phyloP scores from a whole-genome alignment of 345 rosid species.

The Hibiscus mutabilis region DNA sequence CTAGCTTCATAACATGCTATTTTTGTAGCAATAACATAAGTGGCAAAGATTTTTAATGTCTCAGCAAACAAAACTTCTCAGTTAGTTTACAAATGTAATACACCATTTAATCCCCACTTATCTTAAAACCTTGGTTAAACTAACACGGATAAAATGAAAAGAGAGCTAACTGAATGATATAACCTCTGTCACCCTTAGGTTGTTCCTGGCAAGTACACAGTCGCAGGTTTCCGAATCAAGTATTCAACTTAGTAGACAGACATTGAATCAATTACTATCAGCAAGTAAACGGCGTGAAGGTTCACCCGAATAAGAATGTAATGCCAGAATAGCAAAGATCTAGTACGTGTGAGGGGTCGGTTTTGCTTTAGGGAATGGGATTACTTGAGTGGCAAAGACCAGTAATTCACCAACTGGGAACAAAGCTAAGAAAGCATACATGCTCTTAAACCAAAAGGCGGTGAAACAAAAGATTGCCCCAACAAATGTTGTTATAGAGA shows the following conservation, averaged over 20 bases:
- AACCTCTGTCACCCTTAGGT: not conserved
- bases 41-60: not conserved
- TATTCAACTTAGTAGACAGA: not conserved
- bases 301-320: not conserved
- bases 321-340: not conserved
- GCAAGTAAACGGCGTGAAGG: not conserved
- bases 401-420: conserved; percentile 82
- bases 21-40: not conserved
- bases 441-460: conserved; percentile 79
- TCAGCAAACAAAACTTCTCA: not conserved
- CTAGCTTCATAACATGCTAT: not conserved
- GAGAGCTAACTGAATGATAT: not conserved
- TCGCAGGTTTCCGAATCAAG: not conserved
- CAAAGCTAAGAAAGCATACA: conserved; percentile 75
- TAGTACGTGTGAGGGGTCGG: not conserved
- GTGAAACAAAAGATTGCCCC: conserved; percentile 77
- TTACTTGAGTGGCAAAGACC: conserved; percentile 87
- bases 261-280: not conserved
- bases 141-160: not conserved
- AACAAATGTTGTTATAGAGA: conserved; percentile 54
- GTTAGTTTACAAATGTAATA: not conserved
- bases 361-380: not conserved
- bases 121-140: not conserved
- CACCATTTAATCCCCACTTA: not conserved
- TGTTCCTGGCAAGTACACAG: not conserved